These are phyloP conservation scores for Pyrenophora graminea DNA, from an alignment of 2,329 filamentous ascomycete genomes.

Conservation along the genomic window DNA sequence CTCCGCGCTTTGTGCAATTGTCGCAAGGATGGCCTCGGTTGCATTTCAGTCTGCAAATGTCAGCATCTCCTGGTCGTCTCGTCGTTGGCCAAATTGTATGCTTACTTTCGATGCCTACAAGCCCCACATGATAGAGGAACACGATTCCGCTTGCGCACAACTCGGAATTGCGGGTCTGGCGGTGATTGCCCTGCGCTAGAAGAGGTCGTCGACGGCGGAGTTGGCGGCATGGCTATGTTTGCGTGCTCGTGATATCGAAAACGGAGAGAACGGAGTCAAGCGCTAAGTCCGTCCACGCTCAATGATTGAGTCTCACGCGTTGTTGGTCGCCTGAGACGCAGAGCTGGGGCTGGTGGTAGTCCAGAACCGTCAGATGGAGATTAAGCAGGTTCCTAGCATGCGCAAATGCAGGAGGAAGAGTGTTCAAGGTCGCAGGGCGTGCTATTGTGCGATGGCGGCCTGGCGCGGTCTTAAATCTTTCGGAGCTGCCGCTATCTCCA, in stretches of 20 bases:
- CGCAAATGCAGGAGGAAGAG: slow-evolving; percentile 10
- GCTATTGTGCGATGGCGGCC: slow-evolving; percentile 20
- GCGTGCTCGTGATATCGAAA: neutral
- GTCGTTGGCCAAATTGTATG: neutral
- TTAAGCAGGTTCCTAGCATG: slow-evolving; percentile 7
- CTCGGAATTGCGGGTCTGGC: slow-evolving; percentile 81
- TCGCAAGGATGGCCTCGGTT: slow-evolving; percentile 89
- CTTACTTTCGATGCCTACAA: slow-evolving; percentile 87
- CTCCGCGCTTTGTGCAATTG: slow-evolving; percentile 89
- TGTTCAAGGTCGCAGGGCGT: slow-evolving; percentile 20
- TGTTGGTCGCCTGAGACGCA: slow-evolving; percentile 9
- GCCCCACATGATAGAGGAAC: slow-evolving; percentile 90
- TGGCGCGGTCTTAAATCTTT: slow-evolving; percentile 35
- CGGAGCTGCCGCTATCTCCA: slow-evolving; percentile 37
- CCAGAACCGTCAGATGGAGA: slow-evolving; percentile 11
- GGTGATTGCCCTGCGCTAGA: slow-evolving; percentile 79
- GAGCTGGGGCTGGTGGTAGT: neutral
- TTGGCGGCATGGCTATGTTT: slow-evolving; percentile 66
- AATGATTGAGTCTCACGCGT: slow-evolving; percentile 9
- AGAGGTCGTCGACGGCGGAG: slow-evolving; percentile 76
- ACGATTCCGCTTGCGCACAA: slow-evolving; percentile 89
- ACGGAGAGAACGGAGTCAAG: slow-evolving; percentile 26
- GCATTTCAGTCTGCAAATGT: slow-evolving; percentile 72
- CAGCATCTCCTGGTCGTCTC: slow-evolving; percentile 13
- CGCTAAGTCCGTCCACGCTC: slow-evolving; percentile 29